Base-by-base conservation (phyloP, 805 yeast species). In the Candida ascalaphidarum region DNA sequence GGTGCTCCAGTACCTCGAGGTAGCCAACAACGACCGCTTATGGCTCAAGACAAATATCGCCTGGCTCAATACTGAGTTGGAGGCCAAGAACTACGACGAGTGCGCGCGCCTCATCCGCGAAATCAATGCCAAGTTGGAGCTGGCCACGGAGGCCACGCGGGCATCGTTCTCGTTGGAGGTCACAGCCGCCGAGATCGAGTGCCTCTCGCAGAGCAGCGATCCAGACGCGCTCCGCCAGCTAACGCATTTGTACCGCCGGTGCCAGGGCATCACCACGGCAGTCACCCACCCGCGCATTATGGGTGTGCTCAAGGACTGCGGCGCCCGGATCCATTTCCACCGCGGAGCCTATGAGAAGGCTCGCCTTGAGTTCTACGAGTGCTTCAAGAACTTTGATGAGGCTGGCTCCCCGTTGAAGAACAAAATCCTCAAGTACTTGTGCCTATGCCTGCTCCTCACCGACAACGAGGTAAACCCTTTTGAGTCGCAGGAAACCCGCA, bases 221-320 rank as follows among this genome's bases (percentile, higher is more conserved):
- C 28, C 43, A 1, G 43, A 56, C 32, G 40, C 59, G 17, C 35
- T 58, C 3, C 52, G 56, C 31, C n/a, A n/a, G n/a, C 53, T 80
- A 23, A 61, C 62, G 29, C 56, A 63, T 27, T 55, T 77, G 13
- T 73, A 79, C 37, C 51, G 59, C 16, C 56, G 70, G 34, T 55
- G 63, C 30, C 30, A 41, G 11, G 36, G 50, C 5, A 57, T 77
- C 13, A 66, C 70, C 6, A 60, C 76, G 1, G 81, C 83, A 2
- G 77, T 81, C 3, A 81, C 86, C 1, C 94, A 84, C 43, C 86
- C 94, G 1, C 61, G 68, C 26, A 74, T 80, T 16, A 60, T 76
- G 50, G 95, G 89, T 2, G 69, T 78, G n/a, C 68, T 83, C 15
- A 67, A 74, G 35, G 89, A 82, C 47, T 77, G 84, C 38, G 83